Percentiles rank a stretch among this genome's conserved stretches.
These are phyloP conservation scores for Lasiodiplodia sp. DNA, from an alignment of 2,329 filamentous ascomycete genomes.

Conservation along the genomic window DNA sequence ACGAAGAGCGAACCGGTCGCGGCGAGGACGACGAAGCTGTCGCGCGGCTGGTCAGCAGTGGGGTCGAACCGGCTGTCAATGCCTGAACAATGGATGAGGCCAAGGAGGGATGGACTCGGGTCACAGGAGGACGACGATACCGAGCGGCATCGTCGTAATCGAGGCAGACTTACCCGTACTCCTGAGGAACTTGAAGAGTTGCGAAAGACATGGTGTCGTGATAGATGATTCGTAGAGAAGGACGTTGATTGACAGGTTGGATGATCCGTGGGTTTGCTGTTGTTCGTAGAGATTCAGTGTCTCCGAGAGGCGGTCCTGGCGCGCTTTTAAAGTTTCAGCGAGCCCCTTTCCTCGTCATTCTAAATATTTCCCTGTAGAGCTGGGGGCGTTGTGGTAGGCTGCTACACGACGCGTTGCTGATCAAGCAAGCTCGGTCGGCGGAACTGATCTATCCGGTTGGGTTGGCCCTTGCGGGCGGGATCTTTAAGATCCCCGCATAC, in stretches of 20 bases:
- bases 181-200: constrained; percentile 37
- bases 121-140: not conserved
- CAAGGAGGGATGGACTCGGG: not conserved
- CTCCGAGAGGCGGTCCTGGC: not conserved
- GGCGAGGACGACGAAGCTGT: constrained; percentile 63
- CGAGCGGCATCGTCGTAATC: not conserved
- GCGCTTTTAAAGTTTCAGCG: constrained; percentile 9
- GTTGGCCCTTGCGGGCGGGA: not conserved
- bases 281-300: not conserved
- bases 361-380: not conserved
- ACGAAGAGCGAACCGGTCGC: constrained; percentile 64
- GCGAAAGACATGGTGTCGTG: constrained; percentile 22
- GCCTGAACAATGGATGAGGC: not conserved
- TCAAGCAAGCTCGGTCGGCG: constrained; percentile 13
- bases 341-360: not conserved
- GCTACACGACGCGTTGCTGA: constrained; percentile 14
- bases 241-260: not conserved
- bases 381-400: not conserved
- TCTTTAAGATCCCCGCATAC: not conserved
- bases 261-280: not conserved
- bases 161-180: constrained; percentile 42
- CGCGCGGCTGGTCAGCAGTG: not conserved
- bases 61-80: not conserved
- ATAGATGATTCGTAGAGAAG: not conserved
- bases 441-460: constrained; percentile 22